Evolutionary conservation across 1,139 yeast genomes (phyloP).

Genomic region (Trichomonascaceae sp.): DNA sequence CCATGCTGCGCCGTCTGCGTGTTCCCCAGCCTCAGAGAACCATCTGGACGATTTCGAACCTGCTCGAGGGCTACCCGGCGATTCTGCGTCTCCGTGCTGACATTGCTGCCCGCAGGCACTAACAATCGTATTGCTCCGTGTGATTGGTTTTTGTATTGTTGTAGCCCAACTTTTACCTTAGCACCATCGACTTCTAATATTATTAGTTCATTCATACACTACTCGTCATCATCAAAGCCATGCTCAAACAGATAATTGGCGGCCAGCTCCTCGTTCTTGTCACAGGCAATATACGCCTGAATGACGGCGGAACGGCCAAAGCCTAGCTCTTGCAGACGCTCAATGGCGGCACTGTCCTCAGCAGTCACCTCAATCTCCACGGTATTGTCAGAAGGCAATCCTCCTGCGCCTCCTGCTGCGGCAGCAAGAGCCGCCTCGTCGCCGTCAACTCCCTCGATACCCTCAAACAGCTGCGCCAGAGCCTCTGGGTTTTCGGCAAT

Average conservation of each 20-base stretch:
- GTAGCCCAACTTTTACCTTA: background rate
- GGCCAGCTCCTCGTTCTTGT: slow-evolving; percentile 91
- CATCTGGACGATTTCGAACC: slow-evolving; percentile 17
- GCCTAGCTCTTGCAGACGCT: slow-evolving; percentile 81
- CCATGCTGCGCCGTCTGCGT: slow-evolving; percentile 22
- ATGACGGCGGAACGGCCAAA: slow-evolving; percentile 78
- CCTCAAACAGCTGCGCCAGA: slow-evolving; percentile 51
- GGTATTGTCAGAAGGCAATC: too few species aligned
- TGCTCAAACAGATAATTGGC: slow-evolving; percentile 71
- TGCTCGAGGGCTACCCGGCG: slow-evolving; percentile 26
- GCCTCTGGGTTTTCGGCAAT: slow-evolving; percentile 82
- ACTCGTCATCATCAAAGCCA: slow-evolving; percentile 23
- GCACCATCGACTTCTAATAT: background rate
- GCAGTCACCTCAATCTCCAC: slow-evolving; percentile 53
- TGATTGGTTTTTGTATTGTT: background rate
- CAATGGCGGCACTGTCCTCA: slow-evolving; percentile 80
- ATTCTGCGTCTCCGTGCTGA: slow-evolving; percentile 13
- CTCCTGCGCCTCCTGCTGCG: slow-evolving; percentile 16
- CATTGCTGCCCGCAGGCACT: slow-evolving; percentile 3
- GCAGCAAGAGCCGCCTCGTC: slow-evolving; percentile 31
- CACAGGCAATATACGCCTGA: slow-evolving; percentile 96
- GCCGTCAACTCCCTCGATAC: slow-evolving; percentile 26
- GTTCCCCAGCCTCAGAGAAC: slow-evolving; percentile 16
- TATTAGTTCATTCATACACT: too few species aligned
- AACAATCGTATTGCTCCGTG: too few species aligned